Conservation (phyloP, 805 yeast genomes). For the Myxozyma kluyveri region DNA sequence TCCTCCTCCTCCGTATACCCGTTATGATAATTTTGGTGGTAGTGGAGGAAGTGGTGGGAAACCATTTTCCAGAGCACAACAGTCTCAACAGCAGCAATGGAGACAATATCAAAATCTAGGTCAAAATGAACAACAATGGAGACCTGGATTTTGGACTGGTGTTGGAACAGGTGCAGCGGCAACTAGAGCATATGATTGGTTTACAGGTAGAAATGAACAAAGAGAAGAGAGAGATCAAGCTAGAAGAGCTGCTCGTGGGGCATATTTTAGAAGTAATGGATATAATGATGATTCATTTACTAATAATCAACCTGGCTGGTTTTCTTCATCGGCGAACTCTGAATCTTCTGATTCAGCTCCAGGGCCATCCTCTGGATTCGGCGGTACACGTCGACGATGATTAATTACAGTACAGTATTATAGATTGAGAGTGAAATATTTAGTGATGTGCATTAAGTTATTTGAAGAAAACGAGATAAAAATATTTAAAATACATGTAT, state of each 20-base stretch:
- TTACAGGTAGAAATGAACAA: conserved; percentile 5
- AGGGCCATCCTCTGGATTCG: conserved; percentile 18
- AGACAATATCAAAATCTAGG: conserved; percentile 8
- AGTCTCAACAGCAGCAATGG: conserved; percentile 10
- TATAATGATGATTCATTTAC: conserved; percentile 1
- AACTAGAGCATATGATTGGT: conserved; percentile 7
- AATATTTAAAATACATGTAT: background rate
- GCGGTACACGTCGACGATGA: conserved; percentile 22
- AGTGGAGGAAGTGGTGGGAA: conserved; percentile 9
- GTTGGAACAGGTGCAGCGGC: conserved; percentile 25
- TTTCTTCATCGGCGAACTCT: background rate
- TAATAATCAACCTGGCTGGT: background rate
- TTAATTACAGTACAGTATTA: background rate
- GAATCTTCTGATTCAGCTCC: background rate
- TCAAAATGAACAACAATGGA: conserved; percentile 14
- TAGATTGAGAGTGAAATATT: background rate
- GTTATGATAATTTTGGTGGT: background rate
- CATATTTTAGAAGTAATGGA: conserved; percentile 2
- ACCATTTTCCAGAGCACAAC: conserved; percentile 15
- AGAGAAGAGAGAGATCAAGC: no score
- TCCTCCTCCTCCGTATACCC: conserved; percentile 26
- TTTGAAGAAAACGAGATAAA: background rate
- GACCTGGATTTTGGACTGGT: conserved; percentile 29
- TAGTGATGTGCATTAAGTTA: background rate
- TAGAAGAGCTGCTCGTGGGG: no score